Evolutionary conservation across 306 rosid genomes (phyloP).

Genomic region (Dalbergia cultrata): DNA sequence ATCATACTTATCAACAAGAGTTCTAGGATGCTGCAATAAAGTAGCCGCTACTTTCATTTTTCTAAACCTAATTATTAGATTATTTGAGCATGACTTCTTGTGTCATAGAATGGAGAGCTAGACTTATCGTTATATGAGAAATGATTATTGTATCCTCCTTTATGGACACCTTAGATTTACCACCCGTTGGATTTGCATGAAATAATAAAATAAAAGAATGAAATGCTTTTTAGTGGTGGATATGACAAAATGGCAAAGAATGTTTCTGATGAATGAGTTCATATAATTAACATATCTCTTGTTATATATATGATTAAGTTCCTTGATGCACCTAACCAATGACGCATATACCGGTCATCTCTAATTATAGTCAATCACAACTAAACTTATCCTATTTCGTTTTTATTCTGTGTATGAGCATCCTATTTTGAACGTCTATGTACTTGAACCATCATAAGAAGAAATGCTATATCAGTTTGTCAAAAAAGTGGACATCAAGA

Average conservation of each 20-base stretch:
- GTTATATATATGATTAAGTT: not conserved
- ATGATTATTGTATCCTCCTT: no score
- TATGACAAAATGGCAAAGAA: no score
- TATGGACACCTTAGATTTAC: no score
- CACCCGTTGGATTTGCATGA: no score
- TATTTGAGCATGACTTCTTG: conserved; percentile 21
- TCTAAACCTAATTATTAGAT: not conserved
- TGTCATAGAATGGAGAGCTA: not conserved
- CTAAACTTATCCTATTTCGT: not conserved
- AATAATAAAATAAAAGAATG: no score
- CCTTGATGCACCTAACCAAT: not conserved
- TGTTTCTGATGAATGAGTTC: no score
- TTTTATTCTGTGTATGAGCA: not conserved
- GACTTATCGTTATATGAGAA: not conserved
- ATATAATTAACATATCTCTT: no score
- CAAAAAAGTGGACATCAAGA: no score
- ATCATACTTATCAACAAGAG: not conserved
- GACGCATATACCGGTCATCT: not conserved
- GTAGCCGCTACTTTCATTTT: conserved; percentile 1
- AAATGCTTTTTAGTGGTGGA: no score
- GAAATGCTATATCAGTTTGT: no score
- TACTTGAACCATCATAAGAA: not conserved
- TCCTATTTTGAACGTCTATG: not conserved
- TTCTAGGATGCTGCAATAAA: conserved; percentile 42
- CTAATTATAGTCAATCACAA: not conserved